Conservation (phyloP, 2,329 filamentous ascomycete species). For the Xylaria sp. region DNA sequence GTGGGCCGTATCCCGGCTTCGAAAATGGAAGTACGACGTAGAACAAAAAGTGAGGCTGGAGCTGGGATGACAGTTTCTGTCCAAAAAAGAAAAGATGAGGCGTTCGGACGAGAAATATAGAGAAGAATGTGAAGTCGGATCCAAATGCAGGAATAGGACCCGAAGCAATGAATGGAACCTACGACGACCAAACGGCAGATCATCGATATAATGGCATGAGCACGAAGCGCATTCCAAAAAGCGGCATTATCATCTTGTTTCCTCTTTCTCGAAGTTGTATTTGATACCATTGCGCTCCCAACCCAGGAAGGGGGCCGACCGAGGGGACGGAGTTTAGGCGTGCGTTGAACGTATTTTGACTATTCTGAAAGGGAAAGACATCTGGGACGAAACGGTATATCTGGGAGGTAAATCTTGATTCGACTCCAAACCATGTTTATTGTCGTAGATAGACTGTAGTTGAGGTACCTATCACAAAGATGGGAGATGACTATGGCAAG, state of each 20-base stretch:
- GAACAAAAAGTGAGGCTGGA: conserved; percentile 14
- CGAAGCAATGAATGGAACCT: conserved; percentile 5
- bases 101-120: neutral
- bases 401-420: conserved; percentile 9
- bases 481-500: neutral
- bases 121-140: neutral
- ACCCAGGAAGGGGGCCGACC: neutral
- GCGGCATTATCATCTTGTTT: neutral
- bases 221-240: neutral
- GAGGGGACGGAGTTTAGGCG: conserved; percentile 23
- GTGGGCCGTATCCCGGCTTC: conserved; percentile 71
- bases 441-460: conserved; percentile 5
- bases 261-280: neutral
- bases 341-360: conserved; percentile 2
- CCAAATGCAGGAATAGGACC: neutral
- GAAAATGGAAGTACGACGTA: conserved; percentile 65
- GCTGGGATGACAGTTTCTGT: neutral
- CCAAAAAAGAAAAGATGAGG: neutral
- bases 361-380: neutral
- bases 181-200: conserved; percentile 26
- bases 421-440: neutral
- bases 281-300: conserved; percentile 11
- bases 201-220: conserved; percentile 26
- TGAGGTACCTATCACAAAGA: neutral
- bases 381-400: neutral